Conservation (phyloP, 1,284 basidiomycete species). For the Schizophyllum amplum region DNA sequence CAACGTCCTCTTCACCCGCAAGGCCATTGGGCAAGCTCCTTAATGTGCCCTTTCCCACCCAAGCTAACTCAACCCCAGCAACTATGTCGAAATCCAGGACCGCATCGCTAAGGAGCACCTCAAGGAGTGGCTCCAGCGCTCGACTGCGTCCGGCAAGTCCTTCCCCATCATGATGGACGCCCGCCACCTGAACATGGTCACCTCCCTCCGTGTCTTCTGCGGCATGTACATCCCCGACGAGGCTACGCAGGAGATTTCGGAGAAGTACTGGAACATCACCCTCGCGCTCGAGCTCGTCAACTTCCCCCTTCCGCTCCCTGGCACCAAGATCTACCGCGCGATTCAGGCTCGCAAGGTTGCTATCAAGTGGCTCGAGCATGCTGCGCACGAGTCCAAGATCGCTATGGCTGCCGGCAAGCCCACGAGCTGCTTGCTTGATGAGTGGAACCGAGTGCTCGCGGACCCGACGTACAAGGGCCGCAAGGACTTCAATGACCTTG, state of each 20-base stretch:
- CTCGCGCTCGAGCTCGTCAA: constrained; percentile 96
- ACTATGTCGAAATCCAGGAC: constrained; percentile 88
- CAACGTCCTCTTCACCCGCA: constrained; percentile 91
- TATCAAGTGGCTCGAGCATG: constrained; percentile 77
- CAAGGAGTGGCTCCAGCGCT: constrained; percentile 58
- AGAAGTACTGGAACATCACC: constrained; percentile 97
- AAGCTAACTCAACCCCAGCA: constrained; percentile 38
- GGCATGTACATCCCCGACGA: constrained; percentile 83
- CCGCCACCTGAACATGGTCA: constrained; percentile 96
- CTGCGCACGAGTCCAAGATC: constrained; percentile 76
- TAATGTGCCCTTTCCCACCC: constrained; percentile 15
- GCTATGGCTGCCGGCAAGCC: constrained; percentile 79
- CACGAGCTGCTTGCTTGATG: constrained; percentile 87
- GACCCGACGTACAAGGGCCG: constrained; percentile 70
- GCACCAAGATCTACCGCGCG: constrained; percentile 94
- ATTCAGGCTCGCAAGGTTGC: constrained; percentile 90
- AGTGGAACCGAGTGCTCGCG: constrained; percentile 80
- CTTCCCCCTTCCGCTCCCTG: constrained; percentile 93
- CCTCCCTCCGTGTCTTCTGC: constrained; percentile 92
- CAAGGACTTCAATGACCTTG: constrained; percentile 85
- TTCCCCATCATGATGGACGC: constrained; percentile 84
- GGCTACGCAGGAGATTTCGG: constrained; percentile 75
- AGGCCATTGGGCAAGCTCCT: constrained; percentile 80
- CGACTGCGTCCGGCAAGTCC: constrained; percentile 40
- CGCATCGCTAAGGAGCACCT: constrained; percentile 76